Percentiles rank a stretch among this genome's conserved stretches.
These are phyloP conservation scores for Protea cynaroides DNA, from an alignment of 164 flowering plant species.

Conservation along the genomic window DNA sequence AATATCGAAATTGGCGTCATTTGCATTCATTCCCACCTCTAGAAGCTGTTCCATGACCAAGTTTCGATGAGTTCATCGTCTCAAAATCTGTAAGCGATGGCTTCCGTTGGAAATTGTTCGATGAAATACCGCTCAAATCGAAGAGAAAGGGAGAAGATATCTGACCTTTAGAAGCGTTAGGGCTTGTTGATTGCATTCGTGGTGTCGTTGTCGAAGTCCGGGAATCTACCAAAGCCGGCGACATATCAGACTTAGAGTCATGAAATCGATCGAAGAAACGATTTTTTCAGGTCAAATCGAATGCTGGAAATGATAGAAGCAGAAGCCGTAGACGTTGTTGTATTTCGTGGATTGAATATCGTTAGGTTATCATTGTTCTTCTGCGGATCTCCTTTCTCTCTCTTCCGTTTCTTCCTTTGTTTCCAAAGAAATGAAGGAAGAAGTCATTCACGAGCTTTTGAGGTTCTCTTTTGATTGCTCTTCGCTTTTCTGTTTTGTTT, in stretches of 20 bases:
- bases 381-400: background rate
- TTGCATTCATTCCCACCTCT: constrained; percentile 7
- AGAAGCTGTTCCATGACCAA: constrained; percentile 3
- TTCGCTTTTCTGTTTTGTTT: too few species aligned
- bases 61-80: constrained; percentile 3
- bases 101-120: constrained; percentile 1
- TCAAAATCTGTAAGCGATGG: background rate
- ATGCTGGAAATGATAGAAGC: background rate
- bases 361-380: background rate
- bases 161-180: constrained; percentile 23
- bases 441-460: background rate
- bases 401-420: constrained; percentile 4
- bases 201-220: constrained; percentile 7
- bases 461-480: background rate
- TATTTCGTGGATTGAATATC: background rate
- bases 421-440: constrained; percentile 18
- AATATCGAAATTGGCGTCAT: background rate
- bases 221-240: constrained; percentile 18
- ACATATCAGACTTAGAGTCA: constrained; percentile 15
- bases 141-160: constrained; percentile 1
- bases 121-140: background rate
- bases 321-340: background rate
- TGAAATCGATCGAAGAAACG: background rate
- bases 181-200: constrained; percentile 16
- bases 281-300: background rate